Evolutionary conservation across 2,329 filamentous ascomycete genomes (phyloP), one percentile per base, ranked within the genome.

Genomic region (Arthrobotrys sphaeroides): DNA sequence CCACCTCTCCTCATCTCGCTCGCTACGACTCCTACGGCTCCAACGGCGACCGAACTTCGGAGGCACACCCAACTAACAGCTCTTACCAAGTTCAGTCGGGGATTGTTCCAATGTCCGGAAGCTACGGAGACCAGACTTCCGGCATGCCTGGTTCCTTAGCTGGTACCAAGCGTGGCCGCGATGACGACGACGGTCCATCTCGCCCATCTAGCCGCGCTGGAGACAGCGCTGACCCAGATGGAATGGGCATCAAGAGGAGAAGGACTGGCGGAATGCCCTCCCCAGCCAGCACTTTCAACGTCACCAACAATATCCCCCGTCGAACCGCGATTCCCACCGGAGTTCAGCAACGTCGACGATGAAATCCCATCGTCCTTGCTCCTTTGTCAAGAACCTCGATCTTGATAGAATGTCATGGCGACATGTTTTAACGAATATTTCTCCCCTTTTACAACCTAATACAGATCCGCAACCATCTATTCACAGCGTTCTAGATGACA

Each of bases 11-110:
- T 3, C 93, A 96, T 78, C 90, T 97, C 86, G 90, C 90, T 1
- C 91, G 90, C 13, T 95, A 93, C 53, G 92, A 92, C 78, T 90
- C 90, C n/a, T 86, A 85, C 28, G 83, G 88, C 10, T 84, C 86
- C 18, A 87, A 87, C 57, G 92, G 96, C 78, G 87, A 90, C 5
- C 96, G 96, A 81, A 87, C 88, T 33, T 86, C 89, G 13, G 86
- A 91, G 22, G 84, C 87, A 3, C 90, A 91, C 79, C 92, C 94
- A 78, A 85, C 88, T 73, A 53, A 69, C 73, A 38, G 78, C 70
- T 49, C 77, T 79, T 67, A 81, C 57, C 61, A 77, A 77, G 60
- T 74, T 40, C 77, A 74, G 26, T 78, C 79, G 9, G 72, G 64
- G 28, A 65, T 75, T 20, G 57, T 77, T 60, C 24, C 78, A 77